A percentile compares a stretch with the other conserved stretches of the same genome.
Conservation (phyloP, 164 flowering plant species). For the Aristolochia contorta region DNA sequence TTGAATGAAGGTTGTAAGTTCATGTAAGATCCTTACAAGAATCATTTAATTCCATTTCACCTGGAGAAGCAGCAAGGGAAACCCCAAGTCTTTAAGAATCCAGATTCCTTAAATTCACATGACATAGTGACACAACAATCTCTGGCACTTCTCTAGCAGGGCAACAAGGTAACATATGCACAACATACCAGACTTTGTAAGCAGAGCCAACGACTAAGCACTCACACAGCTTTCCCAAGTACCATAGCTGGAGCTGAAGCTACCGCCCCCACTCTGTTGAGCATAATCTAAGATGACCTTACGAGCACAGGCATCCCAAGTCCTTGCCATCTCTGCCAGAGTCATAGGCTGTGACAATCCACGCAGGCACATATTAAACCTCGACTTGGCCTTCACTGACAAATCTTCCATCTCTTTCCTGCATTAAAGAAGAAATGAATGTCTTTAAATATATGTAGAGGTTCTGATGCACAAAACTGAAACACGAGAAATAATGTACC, state of each 20-base stretch:
- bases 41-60: no score
- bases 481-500: conserved; percentile 26
- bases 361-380: conserved; percentile 56
- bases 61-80: no score
- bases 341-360: conserved; percentile 76
- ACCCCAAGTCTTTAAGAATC: no score
- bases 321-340: conserved; percentile 59
- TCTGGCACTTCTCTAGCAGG: no score
- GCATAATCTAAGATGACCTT: conserved; percentile 61
- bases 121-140: no score
- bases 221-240: conserved; percentile 67
- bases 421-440: conserved; percentile 8
- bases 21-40: no score
- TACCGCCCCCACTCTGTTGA: conserved; percentile 70
- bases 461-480: neutral
- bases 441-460: neutral
- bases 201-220: conserved; percentile 7
- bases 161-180: no score
- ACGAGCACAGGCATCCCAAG: conserved; percentile 85
- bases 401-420: conserved; percentile 71
- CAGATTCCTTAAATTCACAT: no score
- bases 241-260: conserved; percentile 77
- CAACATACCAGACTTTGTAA: no score
- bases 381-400: conserved; percentile 56
- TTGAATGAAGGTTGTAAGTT: no score